Conservation (phyloP, 2,329 filamentous ascomycete genomes). For the Aspergillus intermedius region DNA sequence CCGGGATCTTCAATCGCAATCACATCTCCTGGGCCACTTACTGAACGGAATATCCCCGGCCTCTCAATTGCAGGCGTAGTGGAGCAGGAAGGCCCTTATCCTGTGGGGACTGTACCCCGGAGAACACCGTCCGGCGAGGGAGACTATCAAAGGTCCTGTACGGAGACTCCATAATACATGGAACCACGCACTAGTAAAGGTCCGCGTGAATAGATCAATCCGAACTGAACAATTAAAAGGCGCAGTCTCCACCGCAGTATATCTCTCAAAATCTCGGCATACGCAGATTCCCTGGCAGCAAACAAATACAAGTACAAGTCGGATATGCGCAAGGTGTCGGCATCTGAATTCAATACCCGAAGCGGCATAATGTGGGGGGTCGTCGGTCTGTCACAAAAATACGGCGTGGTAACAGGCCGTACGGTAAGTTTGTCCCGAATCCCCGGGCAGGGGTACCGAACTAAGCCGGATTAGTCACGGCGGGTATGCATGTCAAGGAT, state of each 20-base stretch:
- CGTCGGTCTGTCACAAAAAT: background rate
- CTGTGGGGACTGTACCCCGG: background rate
- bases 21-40: background rate
- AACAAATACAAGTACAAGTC: background rate
- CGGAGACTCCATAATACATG: too few species aligned
- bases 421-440: background rate
- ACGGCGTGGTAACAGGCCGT: background rate
- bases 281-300: background rate
- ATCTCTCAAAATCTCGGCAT: background rate
- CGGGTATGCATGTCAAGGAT: background rate
- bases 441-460: background rate
- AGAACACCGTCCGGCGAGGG: too few species aligned
- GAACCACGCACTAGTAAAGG: too few species aligned
- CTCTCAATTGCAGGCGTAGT: background rate
- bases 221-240: too few species aligned
- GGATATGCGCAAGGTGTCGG: background rate
- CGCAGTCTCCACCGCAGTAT: too few species aligned
- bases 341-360: slow-evolving; percentile 1
- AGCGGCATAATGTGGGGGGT: background rate
- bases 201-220: too few species aligned
- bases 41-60: background rate
- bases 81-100: background rate
- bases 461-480: background rate
- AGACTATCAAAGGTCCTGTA: too few species aligned
- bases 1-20: background rate